A percentile compares a stretch with the other conserved stretches of the same genome.
phyloP scores from a whole-genome alignment of 352 stramenopile species.

The Phytopythium vexans region DNA sequence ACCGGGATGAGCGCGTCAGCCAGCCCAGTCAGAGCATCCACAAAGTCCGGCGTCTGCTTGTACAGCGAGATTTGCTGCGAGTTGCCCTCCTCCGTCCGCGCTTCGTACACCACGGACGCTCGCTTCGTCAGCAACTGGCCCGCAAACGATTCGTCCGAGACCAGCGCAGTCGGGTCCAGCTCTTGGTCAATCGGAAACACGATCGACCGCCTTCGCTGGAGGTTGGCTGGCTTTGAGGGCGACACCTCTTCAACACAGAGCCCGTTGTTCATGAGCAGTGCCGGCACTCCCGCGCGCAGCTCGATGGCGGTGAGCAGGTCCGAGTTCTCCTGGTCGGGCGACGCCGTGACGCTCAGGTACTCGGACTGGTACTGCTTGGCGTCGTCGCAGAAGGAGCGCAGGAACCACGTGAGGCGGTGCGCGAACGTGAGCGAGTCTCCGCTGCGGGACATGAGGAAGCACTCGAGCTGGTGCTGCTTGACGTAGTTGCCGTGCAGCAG shows the following conservation, averaged over 20 bases:
- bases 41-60: constrained; percentile 68
- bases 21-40: constrained; percentile 62
- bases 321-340: constrained; percentile 54
- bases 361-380: constrained; percentile 66
- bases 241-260: constrained; percentile 69
- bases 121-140: constrained; percentile 48
- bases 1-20: constrained; percentile 59
- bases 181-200: constrained; percentile 61
- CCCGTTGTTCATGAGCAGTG: constrained; percentile 72
- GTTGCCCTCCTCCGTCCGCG: constrained; percentile 55
- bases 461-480: constrained; percentile 82
- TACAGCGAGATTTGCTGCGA: constrained; percentile 60
- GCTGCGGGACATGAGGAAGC: constrained; percentile 82
- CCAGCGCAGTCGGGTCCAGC: constrained; percentile 22
- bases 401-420: constrained; percentile 83
- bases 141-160: constrained; percentile 56
- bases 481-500: constrained; percentile 80
- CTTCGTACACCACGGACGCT: constrained; percentile 51
- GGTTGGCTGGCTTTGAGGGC: constrained; percentile 34
- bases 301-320: constrained; percentile 67
- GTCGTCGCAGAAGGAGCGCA: constrained; percentile 81
- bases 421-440: constrained; percentile 81
- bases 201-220: constrained; percentile 47
- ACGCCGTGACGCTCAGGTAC: constrained; percentile 64
- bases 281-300: constrained; percentile 57